Base-by-base conservation (phyloP, 139 green algal genomes). In the Chlorella sp. region DNA sequence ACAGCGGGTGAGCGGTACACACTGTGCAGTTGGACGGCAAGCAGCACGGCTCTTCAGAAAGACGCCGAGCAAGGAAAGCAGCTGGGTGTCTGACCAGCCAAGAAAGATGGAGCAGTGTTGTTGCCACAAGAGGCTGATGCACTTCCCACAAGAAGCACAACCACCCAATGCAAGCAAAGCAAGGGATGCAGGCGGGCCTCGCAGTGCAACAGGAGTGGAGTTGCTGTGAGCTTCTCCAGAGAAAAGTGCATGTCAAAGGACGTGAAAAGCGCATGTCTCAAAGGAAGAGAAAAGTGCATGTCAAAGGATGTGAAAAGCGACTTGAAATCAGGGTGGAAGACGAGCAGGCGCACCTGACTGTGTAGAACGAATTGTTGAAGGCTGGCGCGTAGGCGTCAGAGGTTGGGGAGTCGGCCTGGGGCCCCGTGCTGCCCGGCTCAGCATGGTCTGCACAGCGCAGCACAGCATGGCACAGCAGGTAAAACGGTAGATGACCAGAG, bases 341-440 rank as follows among this genome's bases (percentile, higher is more conserved):
- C n/a, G n/a, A n/a, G 48, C 48, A 57, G 48, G 48, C 81, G 11
- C 64, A 87, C 83, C 84, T 93, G 9, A 98, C 85, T 16, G 92
- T 96, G 90, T 97, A 98, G 26, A 99, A 89, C 48, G 95, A 93
- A 83, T 95, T 90, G 86, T 96, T 95, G 28, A 93, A 93, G 73
- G 96, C 96, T 7, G 96, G 92, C 0, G 93, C 91, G 90, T 98
- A 98, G 32, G 97, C 90, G 69, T 92, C 93, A 57, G 88, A 91
- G 32, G 91, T 93, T 85, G 95, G 94, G 21, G 96, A 91, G 87
- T 96, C 92, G 80, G 84, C 78, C 48, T 93, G 91, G 21, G 92
- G 92, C 26, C 89, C 93, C 36, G 28, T 73, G 21, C 85, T 87
- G 37, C 87, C 81, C 24, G 90, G 57, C 78, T 92, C 79, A 36